Evolutionary conservation across 1,284 basidiomycete genomes (phyloP), one percentile per base, ranked within the genome.

Genomic region (Naganishia liquefaciens): DNA sequence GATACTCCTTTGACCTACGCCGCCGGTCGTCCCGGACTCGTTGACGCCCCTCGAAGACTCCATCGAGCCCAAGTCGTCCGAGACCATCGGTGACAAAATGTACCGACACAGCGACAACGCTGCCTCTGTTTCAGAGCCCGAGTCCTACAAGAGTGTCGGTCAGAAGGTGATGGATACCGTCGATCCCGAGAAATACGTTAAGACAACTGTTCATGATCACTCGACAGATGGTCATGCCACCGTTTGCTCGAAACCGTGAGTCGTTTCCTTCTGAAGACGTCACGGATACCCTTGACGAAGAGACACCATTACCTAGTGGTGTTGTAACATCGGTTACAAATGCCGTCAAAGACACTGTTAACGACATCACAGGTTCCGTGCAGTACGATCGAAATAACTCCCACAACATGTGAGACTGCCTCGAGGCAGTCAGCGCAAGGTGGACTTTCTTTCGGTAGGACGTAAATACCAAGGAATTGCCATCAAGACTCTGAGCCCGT

Each of bases 31-130:
- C 11, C 40, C 13, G 62, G 52, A 2, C 62, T 23, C 4, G 30
- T 52, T n/a, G 51, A 39, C 62, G 39, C n/a, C 50, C 10, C 30
- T 63, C 43, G 28, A 13, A 4, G 43, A 54, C 21, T 52, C 62
- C 9, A 21, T 54, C 62, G 49, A 54, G 52, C 62, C 62, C 27
- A 46, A 49, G 28, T 54, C 50, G 9, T 46, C 40, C 43, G 53
- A 63, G 25, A 54, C 62, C 4, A 39, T 63, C 3, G 62, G 62
- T 13, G 52, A 63, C 62, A 63, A 63, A 21, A 15, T 42, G 11
- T 11, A 40, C 13, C 7, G 53, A 33, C 62, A 63, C 44, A 43
- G 43, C 13, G 62, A 63, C 33, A 63, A 63, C 23, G 53, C 23
- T 25, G 28, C 53, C 23, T 63, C 62, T n/a, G 62, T 43, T 2